These are phyloP conservation scores for Trypanosoma platydactyli DNA, from an alignment of 208 protist genomes.

Conservation along the genomic window DNA sequence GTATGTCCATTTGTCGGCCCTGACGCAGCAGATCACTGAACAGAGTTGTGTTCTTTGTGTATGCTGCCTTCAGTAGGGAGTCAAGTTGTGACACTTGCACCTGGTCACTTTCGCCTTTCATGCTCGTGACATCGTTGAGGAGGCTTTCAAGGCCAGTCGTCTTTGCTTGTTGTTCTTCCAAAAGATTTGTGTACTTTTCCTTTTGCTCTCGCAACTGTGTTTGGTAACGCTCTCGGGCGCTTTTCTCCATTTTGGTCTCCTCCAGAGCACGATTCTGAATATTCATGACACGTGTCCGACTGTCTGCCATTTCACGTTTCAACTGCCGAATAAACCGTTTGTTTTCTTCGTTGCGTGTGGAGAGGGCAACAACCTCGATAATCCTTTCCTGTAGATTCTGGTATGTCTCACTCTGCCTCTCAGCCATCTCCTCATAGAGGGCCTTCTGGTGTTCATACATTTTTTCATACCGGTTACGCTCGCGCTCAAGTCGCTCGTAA, in stretches of 20 bases:
- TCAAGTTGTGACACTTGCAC: conserved; percentile 84
- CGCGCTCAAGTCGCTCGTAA: conserved; percentile 59
- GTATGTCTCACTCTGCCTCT: conserved; percentile 75
- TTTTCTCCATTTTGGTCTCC: conserved; percentile 56
- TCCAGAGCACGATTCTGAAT: conserved; percentile 78
- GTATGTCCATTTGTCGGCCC: conserved; percentile 63
- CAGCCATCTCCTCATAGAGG: conserved; percentile 81
- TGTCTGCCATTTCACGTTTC: conserved; percentile 86
- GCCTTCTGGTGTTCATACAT: conserved; percentile 90
- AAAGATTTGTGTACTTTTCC: conserved; percentile 47
- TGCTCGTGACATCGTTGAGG: conserved; percentile 66
- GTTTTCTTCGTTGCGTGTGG: conserved; percentile 85
- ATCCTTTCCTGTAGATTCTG: conserved; percentile 82
- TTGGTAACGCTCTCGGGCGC: conserved; percentile 56
- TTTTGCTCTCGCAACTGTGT: conserved; percentile 55
- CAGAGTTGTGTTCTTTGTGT: conserved; percentile 83
- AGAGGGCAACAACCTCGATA: conserved; percentile 84
- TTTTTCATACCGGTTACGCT: conserved; percentile 79
- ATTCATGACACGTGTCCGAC: conserved; percentile 72
- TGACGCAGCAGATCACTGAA: conserved; percentile 85
- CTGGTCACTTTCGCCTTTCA: conserved; percentile 53
- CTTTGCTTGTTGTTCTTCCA: conserved; percentile 66
- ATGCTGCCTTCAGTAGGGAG: conserved; percentile 76
- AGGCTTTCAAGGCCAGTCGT: conserved; percentile 72
- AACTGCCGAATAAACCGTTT: conserved; percentile 90